Conservation (phyloP, 2,329 filamentous ascomycete genomes). For the Penicillium concentricum region DNA sequence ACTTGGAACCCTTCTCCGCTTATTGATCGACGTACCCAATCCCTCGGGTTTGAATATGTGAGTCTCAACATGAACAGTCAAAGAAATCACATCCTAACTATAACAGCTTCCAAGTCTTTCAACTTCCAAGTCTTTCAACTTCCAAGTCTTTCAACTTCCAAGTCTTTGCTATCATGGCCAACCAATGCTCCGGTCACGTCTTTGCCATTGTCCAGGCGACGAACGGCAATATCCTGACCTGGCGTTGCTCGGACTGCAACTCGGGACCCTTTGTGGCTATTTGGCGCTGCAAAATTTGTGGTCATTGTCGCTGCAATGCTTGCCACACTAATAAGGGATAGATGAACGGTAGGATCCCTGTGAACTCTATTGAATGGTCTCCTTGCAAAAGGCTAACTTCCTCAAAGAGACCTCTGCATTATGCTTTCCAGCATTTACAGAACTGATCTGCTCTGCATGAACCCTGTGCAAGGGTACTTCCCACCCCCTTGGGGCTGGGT, state of each 20-base stretch:
- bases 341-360: background rate
- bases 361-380: background rate
- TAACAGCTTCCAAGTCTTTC: too few species aligned
- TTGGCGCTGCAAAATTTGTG: constrained; percentile 46
- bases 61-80: constrained; percentile 11
- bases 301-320: constrained; percentile 41
- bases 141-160: background rate
- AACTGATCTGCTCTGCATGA: constrained; percentile 10
- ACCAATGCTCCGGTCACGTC: constrained; percentile 40
- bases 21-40: constrained; percentile 23
- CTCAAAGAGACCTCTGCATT: constrained; percentile 1
- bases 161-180: constrained; percentile 31
- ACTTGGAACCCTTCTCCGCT: constrained; percentile 13
- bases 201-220: constrained; percentile 42
- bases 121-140: too few species aligned
- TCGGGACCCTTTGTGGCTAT: constrained; percentile 42
- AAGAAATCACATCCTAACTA: background rate
- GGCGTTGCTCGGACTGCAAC: constrained; percentile 46
- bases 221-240: constrained; percentile 45
- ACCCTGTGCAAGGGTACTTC: constrained; percentile 14
- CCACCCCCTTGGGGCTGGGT: constrained; percentile 1
- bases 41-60: constrained; percentile 21
- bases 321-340: constrained; percentile 41
- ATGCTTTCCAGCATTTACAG: background rate
- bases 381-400: constrained; percentile 2